Base-by-base conservation (phyloP, 805 yeast species). In the Candida tibetensis region DNA sequence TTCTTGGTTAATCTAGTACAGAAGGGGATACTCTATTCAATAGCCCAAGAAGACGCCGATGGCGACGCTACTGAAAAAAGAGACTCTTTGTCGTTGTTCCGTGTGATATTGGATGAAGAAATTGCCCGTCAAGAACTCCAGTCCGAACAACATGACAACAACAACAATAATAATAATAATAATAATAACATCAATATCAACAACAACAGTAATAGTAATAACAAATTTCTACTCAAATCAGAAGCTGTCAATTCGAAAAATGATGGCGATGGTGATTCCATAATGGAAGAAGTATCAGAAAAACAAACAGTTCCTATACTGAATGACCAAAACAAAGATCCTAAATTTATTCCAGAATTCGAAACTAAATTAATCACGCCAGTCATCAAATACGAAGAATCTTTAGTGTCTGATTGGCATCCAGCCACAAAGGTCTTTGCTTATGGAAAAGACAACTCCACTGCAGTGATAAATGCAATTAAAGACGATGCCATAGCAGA, bases 1-100 rank as follows among this genome's bases (percentile, higher is more conserved):
- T 77, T 85, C 48, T 66, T 91, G 21, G 95, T 91, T 9, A 77
- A 78, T 52, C 64, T 91, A 30, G 81, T 91, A 0, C 97, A 91
- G 51, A 85, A 81, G 56, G 98, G 98, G 2, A 77, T 90, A 13
- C 70, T 89, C 32, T 86, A 82, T 55, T 65, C 81, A n/a, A 78
- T 85, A 44, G 77, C 83, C 14, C 90, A 86, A 52, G 71, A 76
- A 3, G 57, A 81, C 30, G 75, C 76, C 6, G 62, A 60, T 17
- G 69, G 66, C 4, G 52, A 54, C 2, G 32, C 32, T 31, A 43
- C 13, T 33, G 46, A 12, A 36, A 47, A 12, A 26, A 39, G 34
- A 13, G 42, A 29, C 16, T 34, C 42, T 9, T 44, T 47, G 23
- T 32, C 50, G 29, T 52, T 82, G n/a, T 72, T 79, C 32, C 75